These are phyloP conservation scores for Uronychia setigera DNA, from an alignment of 73 alveolate genomes.

Conservation along the genomic window DNA sequence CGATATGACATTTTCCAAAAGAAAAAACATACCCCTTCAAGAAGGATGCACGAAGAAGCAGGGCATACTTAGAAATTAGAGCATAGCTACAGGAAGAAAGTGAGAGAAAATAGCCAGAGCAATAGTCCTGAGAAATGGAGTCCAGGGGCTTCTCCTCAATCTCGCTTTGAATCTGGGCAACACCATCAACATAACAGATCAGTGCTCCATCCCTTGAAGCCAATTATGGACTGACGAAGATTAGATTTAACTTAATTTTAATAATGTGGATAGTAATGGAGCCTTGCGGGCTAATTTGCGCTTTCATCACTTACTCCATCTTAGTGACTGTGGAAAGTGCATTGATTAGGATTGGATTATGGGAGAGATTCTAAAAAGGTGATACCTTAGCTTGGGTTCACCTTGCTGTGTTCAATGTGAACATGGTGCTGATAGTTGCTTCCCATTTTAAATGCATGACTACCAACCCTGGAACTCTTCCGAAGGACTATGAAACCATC, in stretches of 20 bases:
- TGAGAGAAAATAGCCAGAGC: too few species aligned
- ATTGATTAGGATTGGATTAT: slow-evolving; percentile 36
- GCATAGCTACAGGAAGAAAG: too few species aligned
- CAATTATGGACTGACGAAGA: not conserved
- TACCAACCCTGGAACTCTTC: slow-evolving; percentile 52
- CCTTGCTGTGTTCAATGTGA: slow-evolving; percentile 31
- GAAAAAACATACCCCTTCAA: not conserved
- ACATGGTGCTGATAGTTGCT: slow-evolving; percentile 50
- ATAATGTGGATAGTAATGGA: slow-evolving; percentile 61
- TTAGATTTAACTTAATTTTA: not conserved
- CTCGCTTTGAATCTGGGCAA: too few species aligned
- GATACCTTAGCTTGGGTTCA: slow-evolving; percentile 37
- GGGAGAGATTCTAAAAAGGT: slow-evolving; percentile 36
- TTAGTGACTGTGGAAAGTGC: slow-evolving; percentile 43
- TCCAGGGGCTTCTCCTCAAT: too few species aligned
- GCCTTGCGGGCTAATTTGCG: slow-evolving; percentile 61
- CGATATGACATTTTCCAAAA: not conserved
- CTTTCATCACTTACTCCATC: slow-evolving; percentile 33
- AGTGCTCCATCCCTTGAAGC: too few species aligned
- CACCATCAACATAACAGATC: too few species aligned
- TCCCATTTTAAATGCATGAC: slow-evolving; percentile 61
- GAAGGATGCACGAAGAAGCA: not conserved
- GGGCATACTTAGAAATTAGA: not conserved
- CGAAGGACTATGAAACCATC: not conserved
- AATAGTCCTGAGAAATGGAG: too few species aligned